These are phyloP conservation scores for Saccharomyces eubayanus DNA, from an alignment of 805 yeast genomes.

Conservation along the genomic window DNA sequence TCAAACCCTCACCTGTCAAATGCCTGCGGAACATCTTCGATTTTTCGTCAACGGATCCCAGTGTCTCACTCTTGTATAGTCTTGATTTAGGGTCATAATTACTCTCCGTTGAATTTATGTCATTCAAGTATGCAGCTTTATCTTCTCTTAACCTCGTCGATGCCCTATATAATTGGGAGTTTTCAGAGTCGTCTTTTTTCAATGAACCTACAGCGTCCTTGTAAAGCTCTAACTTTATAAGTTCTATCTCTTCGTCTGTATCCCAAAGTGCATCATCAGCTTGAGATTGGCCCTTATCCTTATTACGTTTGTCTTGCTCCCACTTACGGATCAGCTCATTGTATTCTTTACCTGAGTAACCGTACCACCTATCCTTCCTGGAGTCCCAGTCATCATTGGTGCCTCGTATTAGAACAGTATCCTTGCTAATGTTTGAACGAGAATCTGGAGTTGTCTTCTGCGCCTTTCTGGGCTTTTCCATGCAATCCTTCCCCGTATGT, in stretches of 20 bases:
- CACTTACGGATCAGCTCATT: conserved; percentile 41
- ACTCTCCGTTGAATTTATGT: conserved; percentile 38
- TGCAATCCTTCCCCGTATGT: conserved; percentile 46
- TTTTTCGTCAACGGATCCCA: conserved; percentile 33
- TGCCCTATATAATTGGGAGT: conserved; percentile 12
- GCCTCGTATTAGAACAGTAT: conserved; percentile 15
- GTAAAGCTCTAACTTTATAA: conserved; percentile 34
- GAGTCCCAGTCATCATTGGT: conserved; percentile 45
- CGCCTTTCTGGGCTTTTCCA: conserved; percentile 45
- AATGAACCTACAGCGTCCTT: conserved; percentile 16
- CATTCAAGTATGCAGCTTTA: conserved; percentile 58
- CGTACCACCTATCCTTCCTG: conserved; percentile 76
- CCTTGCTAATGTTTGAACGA: conserved; percentile 22
- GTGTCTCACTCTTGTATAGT: conserved; percentile 26
- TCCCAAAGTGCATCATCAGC: conserved; percentile 22
- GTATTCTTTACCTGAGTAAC: conserved; percentile 60
- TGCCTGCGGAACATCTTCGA: conserved; percentile 45
- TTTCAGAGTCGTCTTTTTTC: conserved; percentile 14
- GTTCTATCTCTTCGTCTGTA: conserved; percentile 38
- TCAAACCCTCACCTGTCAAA: conserved; percentile 48
- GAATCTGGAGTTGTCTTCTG: conserved; percentile 24
- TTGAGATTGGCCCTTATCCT: conserved; percentile 10
- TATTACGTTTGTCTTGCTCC: conserved; percentile 27
- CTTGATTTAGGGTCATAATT: conserved; percentile 51
- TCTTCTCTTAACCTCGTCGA: conserved; percentile 59